Evolutionary conservation across 208 protist genomes (phyloP).

Genomic region (Trichomonas tenax): DNA sequence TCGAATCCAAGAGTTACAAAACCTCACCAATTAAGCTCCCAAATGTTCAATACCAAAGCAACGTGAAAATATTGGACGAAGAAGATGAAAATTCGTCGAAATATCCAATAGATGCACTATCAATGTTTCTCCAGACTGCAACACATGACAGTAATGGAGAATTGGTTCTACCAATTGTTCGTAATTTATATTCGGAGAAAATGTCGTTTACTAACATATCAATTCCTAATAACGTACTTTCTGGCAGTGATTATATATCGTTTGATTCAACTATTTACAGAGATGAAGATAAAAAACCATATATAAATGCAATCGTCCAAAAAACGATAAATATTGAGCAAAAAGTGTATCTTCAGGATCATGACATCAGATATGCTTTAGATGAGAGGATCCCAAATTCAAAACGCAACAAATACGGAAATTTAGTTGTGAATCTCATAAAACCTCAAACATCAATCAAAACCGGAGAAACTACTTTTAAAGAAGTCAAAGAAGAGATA

Average conservation of each 20-base stretch:
- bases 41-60: too few species aligned
- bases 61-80: too few species aligned
- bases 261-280: background rate
- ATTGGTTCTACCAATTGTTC: too few species aligned
- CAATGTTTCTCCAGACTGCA: too few species aligned
- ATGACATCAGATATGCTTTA: background rate
- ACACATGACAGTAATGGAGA: too few species aligned
- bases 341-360: background rate
- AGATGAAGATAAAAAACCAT: background rate
- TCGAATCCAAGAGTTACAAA: too few species aligned
- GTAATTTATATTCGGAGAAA: too few species aligned
- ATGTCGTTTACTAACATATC: too few species aligned
- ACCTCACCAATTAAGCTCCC: too few species aligned
- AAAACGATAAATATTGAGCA: background rate
- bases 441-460: background rate
- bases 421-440: background rate
- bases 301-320: background rate
- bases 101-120: too few species aligned
- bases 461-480: background rate
- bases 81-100: too few species aligned
- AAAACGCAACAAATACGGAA: background rate
- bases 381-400: background rate
- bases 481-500: background rate
- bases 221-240: background rate
- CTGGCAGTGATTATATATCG: background rate